These are phyloP conservation scores for Asclepias syriaca DNA, from an alignment of 257 asterid genomes.

Conservation along the genomic window DNA sequence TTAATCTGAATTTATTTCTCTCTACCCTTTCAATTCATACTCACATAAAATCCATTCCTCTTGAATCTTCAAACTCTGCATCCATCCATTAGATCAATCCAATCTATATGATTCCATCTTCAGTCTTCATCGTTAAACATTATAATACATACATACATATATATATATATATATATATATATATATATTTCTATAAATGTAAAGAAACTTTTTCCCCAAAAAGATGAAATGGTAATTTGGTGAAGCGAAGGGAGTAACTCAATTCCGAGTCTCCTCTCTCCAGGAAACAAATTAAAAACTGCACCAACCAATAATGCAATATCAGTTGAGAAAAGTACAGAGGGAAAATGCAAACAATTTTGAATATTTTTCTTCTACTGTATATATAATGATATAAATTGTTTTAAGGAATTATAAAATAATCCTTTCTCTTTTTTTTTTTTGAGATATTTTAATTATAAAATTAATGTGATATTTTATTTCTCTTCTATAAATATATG, in stretches of 20 bases:
- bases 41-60: background rate
- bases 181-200: too few species aligned
- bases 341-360: background rate
- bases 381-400: too few species aligned
- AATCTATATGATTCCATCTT: background rate
- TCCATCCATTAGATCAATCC: background rate
- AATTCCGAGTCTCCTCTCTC: background rate
- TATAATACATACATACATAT: too few species aligned
- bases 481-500: too few species aligned
- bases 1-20: slow-evolving; percentile 5
- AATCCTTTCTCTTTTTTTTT: too few species aligned
- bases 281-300: slow-evolving; percentile 4
- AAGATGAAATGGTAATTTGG: background rate
- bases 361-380: background rate
- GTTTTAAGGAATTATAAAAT: too few species aligned
- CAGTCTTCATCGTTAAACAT: too few species aligned
- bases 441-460: too few species aligned
- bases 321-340: background rate
- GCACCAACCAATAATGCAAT: slow-evolving; percentile 5
- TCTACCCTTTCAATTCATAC: background rate
- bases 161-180: too few species aligned
- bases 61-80: background rate
- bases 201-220: background rate
- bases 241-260: background rate
- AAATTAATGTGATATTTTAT: too few species aligned